These are phyloP conservation scores for Hemisphaericaspora xylofermentans DNA, from an alignment of 1,139 yeast species.

Conservation along the genomic window DNA sequence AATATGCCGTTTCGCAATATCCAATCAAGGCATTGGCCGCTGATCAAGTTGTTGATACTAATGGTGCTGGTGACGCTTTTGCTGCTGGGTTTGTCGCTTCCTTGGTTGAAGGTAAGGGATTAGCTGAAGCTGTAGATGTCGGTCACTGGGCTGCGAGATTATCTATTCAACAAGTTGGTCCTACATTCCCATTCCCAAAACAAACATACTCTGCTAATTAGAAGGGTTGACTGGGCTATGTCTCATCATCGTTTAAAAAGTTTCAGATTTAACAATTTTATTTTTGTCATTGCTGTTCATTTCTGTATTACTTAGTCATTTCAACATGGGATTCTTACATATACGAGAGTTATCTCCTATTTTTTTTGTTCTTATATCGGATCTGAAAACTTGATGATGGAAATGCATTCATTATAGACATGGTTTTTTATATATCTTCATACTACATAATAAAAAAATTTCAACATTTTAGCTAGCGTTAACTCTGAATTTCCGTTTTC, in stretches of 20 bases:
- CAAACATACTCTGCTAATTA: constrained; percentile 47
- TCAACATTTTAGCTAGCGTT: too few relatives aligned
- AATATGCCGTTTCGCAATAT: constrained; percentile 49
- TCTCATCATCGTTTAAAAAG: not conserved
- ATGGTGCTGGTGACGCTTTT: constrained; percentile 99
- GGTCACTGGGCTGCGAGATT: constrained; percentile 98
- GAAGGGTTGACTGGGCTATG: constrained; percentile 1
- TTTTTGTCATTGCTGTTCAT: constrained; percentile 1
- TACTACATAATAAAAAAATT: too few relatives aligned
- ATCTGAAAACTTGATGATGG: too few relatives aligned
- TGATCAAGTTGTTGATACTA: constrained; percentile 78
- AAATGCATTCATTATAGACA: too few relatives aligned
- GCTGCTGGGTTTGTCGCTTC: constrained; percentile 97
- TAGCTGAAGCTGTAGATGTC: constrained; percentile 66
- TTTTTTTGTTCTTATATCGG: too few relatives aligned
- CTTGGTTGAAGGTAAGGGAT: constrained; percentile 68
- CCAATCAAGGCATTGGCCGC: constrained; percentile 71
- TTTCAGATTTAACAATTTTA: too few relatives aligned
- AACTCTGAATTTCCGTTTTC: too few relatives aligned
- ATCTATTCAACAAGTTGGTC: constrained; percentile 91
- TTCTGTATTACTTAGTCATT: constrained; percentile 8
- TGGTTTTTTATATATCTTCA: too few relatives aligned
- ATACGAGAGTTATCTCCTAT: not conserved
- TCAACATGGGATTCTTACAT: constrained; percentile 9
- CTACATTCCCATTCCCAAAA: constrained; percentile 87